Conservation (phyloP, 1,139 yeast genomes). For the Nakaseomyces nivariensis region DNA sequence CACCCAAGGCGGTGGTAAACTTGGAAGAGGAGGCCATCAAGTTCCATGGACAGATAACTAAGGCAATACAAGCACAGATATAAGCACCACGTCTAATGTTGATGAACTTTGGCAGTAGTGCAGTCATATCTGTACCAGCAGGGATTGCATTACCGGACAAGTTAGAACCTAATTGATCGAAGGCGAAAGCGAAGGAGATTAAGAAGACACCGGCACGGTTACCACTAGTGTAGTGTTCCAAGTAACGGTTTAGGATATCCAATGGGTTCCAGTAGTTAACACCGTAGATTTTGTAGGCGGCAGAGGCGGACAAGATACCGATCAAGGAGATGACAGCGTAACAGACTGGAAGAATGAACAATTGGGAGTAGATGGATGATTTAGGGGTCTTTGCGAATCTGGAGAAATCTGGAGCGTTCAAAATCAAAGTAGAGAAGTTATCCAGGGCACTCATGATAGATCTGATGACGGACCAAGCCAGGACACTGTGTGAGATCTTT, state of each 20-base stretch:
- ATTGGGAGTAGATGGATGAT: slow-evolving; percentile 44
- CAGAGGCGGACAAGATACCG: slow-evolving; percentile 78
- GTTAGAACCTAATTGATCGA: slow-evolving; percentile 84
- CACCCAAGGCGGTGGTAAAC: slow-evolving; percentile 76
- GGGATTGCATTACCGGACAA: slow-evolving; percentile 81
- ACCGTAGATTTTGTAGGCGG: slow-evolving; percentile 60
- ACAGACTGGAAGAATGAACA: slow-evolving; percentile 59
- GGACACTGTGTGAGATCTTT: slow-evolving; percentile 30
- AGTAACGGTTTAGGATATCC: slow-evolving; percentile 57
- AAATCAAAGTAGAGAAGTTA: slow-evolving; percentile 75
- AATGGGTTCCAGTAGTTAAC: slow-evolving; percentile 77
- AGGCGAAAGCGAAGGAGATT: slow-evolving; percentile 61
- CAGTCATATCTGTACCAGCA: slow-evolving; percentile 86
- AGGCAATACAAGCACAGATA: slow-evolving; percentile 67
- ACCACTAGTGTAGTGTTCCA: slow-evolving; percentile 51
- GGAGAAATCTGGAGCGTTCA: slow-evolving; percentile 88
- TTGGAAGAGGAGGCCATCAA: slow-evolving; percentile 61
- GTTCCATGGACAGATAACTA: slow-evolving; percentile 83
- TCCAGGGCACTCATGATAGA: slow-evolving; percentile 72
- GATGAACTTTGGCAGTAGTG: slow-evolving; percentile 65
- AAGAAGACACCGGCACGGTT: slow-evolving; percentile 83
- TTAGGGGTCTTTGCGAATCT: slow-evolving; percentile 58
- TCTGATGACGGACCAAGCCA: slow-evolving; percentile 75
- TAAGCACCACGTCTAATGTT: slow-evolving; percentile 78
- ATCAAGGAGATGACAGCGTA: slow-evolving; percentile 74